Evolutionary conservation across 108 stramenopile genomes (phyloP), one percentile per base, ranked within the genome.

Genomic region (Fragilaria crotonensis): DNA sequence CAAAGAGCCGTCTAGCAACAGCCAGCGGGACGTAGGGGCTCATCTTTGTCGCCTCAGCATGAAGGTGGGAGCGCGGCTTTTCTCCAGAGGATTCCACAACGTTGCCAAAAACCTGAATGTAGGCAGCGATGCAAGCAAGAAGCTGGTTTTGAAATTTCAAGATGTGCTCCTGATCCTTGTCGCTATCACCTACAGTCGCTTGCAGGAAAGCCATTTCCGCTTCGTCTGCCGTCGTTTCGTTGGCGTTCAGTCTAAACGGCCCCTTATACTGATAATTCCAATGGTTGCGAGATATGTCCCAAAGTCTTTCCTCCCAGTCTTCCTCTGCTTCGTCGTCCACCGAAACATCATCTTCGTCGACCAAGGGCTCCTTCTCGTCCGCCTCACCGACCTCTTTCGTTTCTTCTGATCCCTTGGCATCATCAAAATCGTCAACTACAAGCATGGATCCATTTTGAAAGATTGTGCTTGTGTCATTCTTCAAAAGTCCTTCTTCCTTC

Each of bases 91-190:
- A 26, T 1, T 25, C 25, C 19, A 21, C 45, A 1, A 25, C 51
- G 17, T 52, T 25, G 26, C 25, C 51, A 56, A 56, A 56, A 14
- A 56, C 54, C 32, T 56, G 25, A 32, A 33, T 19, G 33, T 56
- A 56, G 23, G 54, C 54, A 17, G 31, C 30, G 3, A 56, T 21
- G 7, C 54, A 56, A 31, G 54, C 27, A 5, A 1, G 4, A 31
- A 56, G 54, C 19, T 56, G 30, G 54, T 36, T 56, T n/a, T 22
- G 54, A 19, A 56, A 56, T 5, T 14, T 36, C 3, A 21, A 19
- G 2, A 56, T 56, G 3, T 33, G 30, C n/a, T 33, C 31, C 19
- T 33, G 30, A 33, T 56, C 19, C 27, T 36, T 19, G 23, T 56
- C 32, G 9, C 3, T 18, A 33, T 56, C 18, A 45, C 21, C 44